These are phyloP conservation scores for Avena insularis DNA, from an alignment of 176 grass and related monocot species.

Conservation along the genomic window DNA sequence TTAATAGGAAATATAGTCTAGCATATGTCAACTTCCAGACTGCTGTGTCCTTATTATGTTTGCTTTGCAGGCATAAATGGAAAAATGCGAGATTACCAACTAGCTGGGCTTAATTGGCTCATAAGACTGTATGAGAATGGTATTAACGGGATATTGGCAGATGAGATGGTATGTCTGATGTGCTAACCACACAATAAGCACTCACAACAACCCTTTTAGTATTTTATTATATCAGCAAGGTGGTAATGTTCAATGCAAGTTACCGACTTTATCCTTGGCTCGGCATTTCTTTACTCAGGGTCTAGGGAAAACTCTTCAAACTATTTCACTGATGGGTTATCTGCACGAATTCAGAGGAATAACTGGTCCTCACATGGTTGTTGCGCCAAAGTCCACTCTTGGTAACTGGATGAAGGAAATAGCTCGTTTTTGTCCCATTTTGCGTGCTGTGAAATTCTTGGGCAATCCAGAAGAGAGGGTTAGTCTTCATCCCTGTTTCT, in stretches of 20 bases:
- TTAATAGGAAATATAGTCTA: neutral
- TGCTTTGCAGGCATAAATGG: constrained; percentile 83
- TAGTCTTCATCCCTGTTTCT: constrained; percentile 20
- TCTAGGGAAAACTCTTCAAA: constrained; percentile 99
- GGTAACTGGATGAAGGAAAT: constrained; percentile 99
- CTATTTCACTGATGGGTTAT: constrained; percentile 93
- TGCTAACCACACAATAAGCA: constrained; percentile 21
- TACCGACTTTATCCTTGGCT: constrained; percentile 17
- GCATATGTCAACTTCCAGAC: constrained; percentile 32
- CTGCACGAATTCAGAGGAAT: constrained; percentile 95
- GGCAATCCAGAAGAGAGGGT: constrained; percentile 99
- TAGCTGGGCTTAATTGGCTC: constrained; percentile 99
- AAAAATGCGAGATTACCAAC: constrained; percentile 96
- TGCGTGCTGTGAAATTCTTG: constrained; percentile 88
- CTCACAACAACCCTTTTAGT: neutral
- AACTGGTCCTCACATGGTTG: constrained; percentile 96
- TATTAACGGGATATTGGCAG: constrained; percentile 97
- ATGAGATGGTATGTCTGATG: constrained; percentile 90
- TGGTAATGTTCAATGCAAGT: constrained; percentile 4
- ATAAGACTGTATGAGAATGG: constrained; percentile 97
- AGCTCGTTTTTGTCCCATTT: constrained; percentile 85
- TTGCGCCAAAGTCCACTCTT: constrained; percentile 98
- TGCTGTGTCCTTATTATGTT: constrained; percentile 14
- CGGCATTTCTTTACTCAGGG: constrained; percentile 57
- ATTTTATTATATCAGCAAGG: constrained; percentile 5